These are phyloP conservation scores for Umbelopsis ramanniana DNA, from an alignment of 192 early-diverging fungal species.

Conservation along the genomic window DNA sequence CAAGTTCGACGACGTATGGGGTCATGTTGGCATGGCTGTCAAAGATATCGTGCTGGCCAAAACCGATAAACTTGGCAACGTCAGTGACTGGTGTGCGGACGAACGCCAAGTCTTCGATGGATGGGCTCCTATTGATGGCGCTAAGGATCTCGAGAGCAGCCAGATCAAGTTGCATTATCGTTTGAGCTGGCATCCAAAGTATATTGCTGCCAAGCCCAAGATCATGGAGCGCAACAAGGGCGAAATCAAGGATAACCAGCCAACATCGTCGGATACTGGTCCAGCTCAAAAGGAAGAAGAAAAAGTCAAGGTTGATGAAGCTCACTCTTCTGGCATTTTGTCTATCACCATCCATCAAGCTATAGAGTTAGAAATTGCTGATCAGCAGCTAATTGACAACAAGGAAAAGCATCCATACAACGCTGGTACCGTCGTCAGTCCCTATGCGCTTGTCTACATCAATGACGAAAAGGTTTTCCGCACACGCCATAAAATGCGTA, in stretches of 20 bases:
- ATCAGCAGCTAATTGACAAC: conserved; percentile 27
- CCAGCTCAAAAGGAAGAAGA: conserved; percentile 1
- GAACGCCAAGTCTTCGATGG: conserved; percentile 36
- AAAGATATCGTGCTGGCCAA: conserved; percentile 22
- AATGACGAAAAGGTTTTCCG: conserved; percentile 34
- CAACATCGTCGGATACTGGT: not conserved
- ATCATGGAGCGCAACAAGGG: conserved; percentile 13
- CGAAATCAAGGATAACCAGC: conserved; percentile 1
- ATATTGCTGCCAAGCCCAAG: conserved; percentile 18
- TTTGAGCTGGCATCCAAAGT: conserved; percentile 37
- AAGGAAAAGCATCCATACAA: conserved; percentile 30
- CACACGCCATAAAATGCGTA: conserved; percentile 21
- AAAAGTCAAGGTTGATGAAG: not conserved
- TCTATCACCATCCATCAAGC: conserved; percentile 31
- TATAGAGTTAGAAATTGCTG: conserved; percentile 28
- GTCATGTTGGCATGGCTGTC: conserved; percentile 21
- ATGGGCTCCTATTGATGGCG: conserved; percentile 35
- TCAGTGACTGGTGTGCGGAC: conserved; percentile 20
- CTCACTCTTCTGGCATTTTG: conserved; percentile 23
- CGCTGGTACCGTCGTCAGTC: conserved; percentile 23
- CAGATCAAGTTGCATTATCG: conserved; percentile 32
- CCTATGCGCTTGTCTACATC: conserved; percentile 34
- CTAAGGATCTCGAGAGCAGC: conserved; percentile 18
- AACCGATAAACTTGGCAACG: conserved; percentile 27
- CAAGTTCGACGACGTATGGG: conserved; percentile 33